Base-by-base conservation (phyloP, 306 rosid species). In the Canavalia gladiata region DNA sequence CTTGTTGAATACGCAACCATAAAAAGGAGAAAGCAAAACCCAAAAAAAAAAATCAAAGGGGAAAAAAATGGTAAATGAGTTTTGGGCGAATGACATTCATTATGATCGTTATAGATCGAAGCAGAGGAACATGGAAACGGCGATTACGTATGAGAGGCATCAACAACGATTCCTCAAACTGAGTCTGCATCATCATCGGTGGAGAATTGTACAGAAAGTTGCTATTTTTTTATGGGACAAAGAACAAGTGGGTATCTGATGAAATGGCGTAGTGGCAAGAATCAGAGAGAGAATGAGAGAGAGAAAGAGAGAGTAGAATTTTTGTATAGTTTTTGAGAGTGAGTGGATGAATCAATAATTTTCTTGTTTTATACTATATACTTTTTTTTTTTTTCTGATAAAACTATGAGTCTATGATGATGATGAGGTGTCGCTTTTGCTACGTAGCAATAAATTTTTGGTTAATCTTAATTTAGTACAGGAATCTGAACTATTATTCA, bases 121-220 rank as follows among this genome's bases (percentile, higher is more conserved):
- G 31, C 75, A 72, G 45, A 84, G 75, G 63, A 67, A 85, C 80
- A 73, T 65, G 84, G 90, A 84, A 76, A 84, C 43, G 86, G 89
- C 86, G 74, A 89, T 91, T 91, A 91, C 97, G 89, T 90, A 80
- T 69, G 81, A 83, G 39, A 75, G 77, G 58, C 83, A 73, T 78
- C 84, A 78, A 87, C 81, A 74, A 86, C 57, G 86, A 88, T 78
- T 87, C 86, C 75, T 77, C 71, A 86, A 82, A 86, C 79, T 79
- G 89, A 83, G 87, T 79, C 86, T 50, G 47, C 47, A 43, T 88
- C 89, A 43, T 88, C 89, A 85, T 87, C 90, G 76, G 71, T 78
- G 87, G 83, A 79, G 73, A 83, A 88, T 72, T 69, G 86, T 78
- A 56, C 29, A 46, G 78, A 76, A 71, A 66, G 68, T 31, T 60